A percentile compares a stretch with the other conserved stretches of the same genome.
Conservation (phyloP, 2,329 filamentous ascomycete genomes). For the Aspergillus intermedius region DNA sequence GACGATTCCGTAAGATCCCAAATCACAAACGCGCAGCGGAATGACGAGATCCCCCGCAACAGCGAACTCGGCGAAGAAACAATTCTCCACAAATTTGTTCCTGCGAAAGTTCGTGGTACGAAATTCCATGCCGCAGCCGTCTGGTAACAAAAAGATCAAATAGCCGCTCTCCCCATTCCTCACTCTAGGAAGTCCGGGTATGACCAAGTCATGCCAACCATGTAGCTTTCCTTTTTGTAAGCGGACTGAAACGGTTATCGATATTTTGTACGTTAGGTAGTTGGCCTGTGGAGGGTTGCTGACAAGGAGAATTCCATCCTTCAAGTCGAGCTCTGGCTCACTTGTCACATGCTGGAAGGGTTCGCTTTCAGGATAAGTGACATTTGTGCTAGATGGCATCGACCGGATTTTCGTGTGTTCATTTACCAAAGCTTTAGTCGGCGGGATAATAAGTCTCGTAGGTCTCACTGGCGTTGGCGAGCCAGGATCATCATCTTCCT, state of each 20-base stretch:
- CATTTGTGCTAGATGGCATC: not conserved
- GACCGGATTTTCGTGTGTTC: not conserved
- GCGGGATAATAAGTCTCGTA: not conserved
- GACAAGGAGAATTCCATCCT: constrained; percentile 14
- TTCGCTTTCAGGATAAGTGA: not conserved
- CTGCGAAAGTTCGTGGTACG: constrained; percentile 21
- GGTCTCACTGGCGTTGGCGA: not conserved
- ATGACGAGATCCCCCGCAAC: constrained; percentile 17
- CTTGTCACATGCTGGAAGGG: not conserved
- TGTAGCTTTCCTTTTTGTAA: constrained; percentile 12
- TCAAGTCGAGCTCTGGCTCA: constrained; percentile 11
- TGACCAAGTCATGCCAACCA: constrained; percentile 22
- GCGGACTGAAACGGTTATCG: constrained; percentile 12
- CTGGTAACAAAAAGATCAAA: constrained; percentile 23
- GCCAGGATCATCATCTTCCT: not conserved
- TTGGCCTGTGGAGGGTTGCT: constrained; percentile 8
- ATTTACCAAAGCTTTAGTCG: not conserved
- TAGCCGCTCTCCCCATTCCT: constrained; percentile 17
- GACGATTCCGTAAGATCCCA: constrained; percentile 22
- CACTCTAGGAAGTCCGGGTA: constrained; percentile 25
- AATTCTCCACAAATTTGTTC: constrained; percentile 21
- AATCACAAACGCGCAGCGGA: constrained; percentile 21
- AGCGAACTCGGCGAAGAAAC: constrained; percentile 24
- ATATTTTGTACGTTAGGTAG: constrained; percentile 14
- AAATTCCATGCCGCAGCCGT: constrained; percentile 22